Base-by-base conservation (phyloP, 1,284 basidiomycete species). In the Puccinia triticina region DNA sequence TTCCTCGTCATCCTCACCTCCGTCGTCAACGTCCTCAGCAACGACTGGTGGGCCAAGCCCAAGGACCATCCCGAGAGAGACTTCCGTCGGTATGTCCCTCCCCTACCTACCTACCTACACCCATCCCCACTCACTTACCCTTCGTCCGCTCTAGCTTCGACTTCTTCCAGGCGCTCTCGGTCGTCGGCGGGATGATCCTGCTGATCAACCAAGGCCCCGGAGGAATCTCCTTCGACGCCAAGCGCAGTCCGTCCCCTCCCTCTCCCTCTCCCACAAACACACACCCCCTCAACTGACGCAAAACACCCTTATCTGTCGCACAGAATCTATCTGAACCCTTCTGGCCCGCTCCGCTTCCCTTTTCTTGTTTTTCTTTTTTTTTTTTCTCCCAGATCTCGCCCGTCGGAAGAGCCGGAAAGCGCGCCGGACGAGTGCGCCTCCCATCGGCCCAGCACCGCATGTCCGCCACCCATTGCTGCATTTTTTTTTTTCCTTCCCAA, bases 191-290 rank as follows among this genome's bases (percentile, higher is more conserved):
- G 29, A 69, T 79, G 77, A 71, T 79, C 29, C 43, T 79, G 37
- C 32, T 79, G 32, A 79, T 79, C 48, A 79, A 79, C 34, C 77
- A 79, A 79, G 77, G 77, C n/a, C 77, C 77, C 12, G 77, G 77
- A 18, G 66, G 77, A 43, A 69, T 79, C 61, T 79, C 77, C 29
- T 67, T 79, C 26, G 77, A 79, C n/a, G 61, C 64, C 16, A 79
- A 71, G 53, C 64, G 50, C 1, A 79, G 77, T 79, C 11, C 29
- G 77, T 79, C 57, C 1, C 29, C 2, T 34, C 59, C 29, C 59
- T 61, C 66, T 67, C 37, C 32, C 8, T 46, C 14, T 46, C 43
- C 43, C 43, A 46, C n/a, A n/a, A n/a, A n/a, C n/a, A n/a, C n/a
- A n/a, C n/a, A n/a, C n/a, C n/a, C n/a, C n/a, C n/a, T n/a, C n/a